Base-by-base conservation (phyloP, 768 basidiomycete genomes). In the Pisolithus tinctorius region DNA sequence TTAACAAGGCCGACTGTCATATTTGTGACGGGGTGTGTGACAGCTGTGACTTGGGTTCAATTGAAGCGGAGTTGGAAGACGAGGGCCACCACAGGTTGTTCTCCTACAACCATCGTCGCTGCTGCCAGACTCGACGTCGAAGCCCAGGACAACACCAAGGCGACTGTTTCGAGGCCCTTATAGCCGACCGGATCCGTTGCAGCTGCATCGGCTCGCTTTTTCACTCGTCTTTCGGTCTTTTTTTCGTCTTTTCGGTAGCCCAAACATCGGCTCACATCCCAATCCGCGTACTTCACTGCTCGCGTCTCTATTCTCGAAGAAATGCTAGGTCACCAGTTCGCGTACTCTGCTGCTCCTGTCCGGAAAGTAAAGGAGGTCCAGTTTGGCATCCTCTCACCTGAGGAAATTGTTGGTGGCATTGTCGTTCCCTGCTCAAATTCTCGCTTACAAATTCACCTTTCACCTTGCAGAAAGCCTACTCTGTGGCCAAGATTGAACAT, bases 321-420 rank as follows among this genome's bases (percentile, higher is more conserved):
- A 71, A 91, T 92, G 88, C 77, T 90, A 51, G 88, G 88, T 58
- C 88, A 91, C 72, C 86, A 88, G 70, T 92, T 93, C 63, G 89
- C 93, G 55, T 89, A 81, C 70, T 96, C 94, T 26, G 84, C 90
- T 63, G 94, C 93, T 49, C 95, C 95, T 29, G 80, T 95, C 71
- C 87, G 90, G 72, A 92, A 91, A 73, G 90, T 97, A 62, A 88
- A 85, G 75, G 94, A 97, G 74, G 94, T 98, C 55, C 94, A 97
- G 70, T 98, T 97, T 77, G 93, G 95, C 62, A 93, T 99, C 61
- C 84, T 99, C 61, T 94, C 93, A 31, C 96, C 96, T 9, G 96
- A 98, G 72, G 96, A 98, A 79, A 98, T 98, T 65, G 93, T 97
- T 64, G 45, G 67, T 37, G 10, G 45, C 27, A 17, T 45, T 44